Base-by-base conservation (phyloP, 129 eudicot genomes). In the Smallanthus sonchifolius region DNA sequence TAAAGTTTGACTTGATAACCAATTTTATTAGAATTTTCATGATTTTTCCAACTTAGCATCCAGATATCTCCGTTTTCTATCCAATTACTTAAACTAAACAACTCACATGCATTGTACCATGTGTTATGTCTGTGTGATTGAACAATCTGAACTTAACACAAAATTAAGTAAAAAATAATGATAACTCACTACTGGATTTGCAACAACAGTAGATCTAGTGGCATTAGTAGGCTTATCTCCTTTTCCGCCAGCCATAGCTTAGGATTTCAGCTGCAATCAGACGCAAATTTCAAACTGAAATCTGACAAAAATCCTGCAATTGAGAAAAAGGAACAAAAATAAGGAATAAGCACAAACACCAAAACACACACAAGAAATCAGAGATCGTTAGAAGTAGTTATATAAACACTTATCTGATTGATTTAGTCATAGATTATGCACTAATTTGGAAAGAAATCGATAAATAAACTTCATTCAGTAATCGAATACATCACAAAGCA, bases 121-220 rank as follows among this genome's bases (percentile, higher is more conserved):
- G n/a, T 73, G 16, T 59, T 35, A 2, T n/a, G 17, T 24, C 30
- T 10, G 43, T 6, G 38, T 4, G n/a, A 44, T 34, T 4, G n/a
- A 70, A 36, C 4, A 61, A 44, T 13, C 36, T 44, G 37, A 47
- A 8, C 36, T 49, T 2, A 48, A 10, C 47, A 75, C 54, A 75
- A 8, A 15, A 38, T 20, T 66, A 2, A 52, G 17, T 6, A 66
- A 66, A 76, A 6, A n/a, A 5, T 5, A 61, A 61, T 0, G 9
- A 37, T 38, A 36, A 66, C 80, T 8, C 65, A 76, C 80, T 76
- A 4, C 73, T 76, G 30, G 80, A 76, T 67, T 76, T 76, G 74
- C 74, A 54, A 13, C 74, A 38, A 47, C 74, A 76, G 71, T 47
- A 4, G 80, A 52, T 76, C 66, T 76, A 10, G 66, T 19, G 19